Evolutionary conservation across 192 early-diverging fungal genomes (phyloP).

Genomic region (Rhizophagus clarus): DNA sequence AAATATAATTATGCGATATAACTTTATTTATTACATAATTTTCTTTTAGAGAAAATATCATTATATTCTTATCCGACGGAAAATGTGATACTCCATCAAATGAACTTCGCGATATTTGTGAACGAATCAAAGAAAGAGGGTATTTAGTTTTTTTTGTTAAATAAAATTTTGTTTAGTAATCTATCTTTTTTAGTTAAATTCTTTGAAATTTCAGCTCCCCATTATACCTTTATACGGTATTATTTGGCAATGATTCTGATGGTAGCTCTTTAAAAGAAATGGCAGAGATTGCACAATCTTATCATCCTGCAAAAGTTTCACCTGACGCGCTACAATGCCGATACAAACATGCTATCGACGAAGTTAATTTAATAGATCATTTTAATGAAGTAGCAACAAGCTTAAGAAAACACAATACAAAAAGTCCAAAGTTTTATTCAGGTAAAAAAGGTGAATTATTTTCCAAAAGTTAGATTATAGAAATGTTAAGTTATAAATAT

Average conservation of each 20-base stretch:
- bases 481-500: too few species aligned
- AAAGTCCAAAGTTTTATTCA: too few species aligned
- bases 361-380: background rate
- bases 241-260: background rate
- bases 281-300: slow-evolving; percentile 6
- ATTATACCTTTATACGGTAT: slow-evolving; percentile 24
- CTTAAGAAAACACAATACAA: slow-evolving; percentile 4
- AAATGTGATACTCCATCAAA: background rate
- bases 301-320: background rate
- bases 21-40: too few species aligned
- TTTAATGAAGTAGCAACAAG: slow-evolving; percentile 14
- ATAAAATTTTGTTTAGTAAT: too few species aligned
- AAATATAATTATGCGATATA: background rate
- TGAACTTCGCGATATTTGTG: slow-evolving; percentile 4
- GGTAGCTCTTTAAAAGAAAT: slow-evolving; percentile 1
- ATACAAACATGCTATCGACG: background rate
- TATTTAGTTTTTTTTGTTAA: background rate
- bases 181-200: too few species aligned
- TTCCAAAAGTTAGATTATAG: too few species aligned
- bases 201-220: background rate
- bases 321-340: background rate
- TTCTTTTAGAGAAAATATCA: slow-evolving; percentile 20
- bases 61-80: slow-evolving; percentile 36
- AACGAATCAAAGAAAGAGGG: background rate
- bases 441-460: too few species aligned